Conservation (phyloP, 2,329 filamentous ascomycete species). For the Ophiosphaerella narmari region DNA sequence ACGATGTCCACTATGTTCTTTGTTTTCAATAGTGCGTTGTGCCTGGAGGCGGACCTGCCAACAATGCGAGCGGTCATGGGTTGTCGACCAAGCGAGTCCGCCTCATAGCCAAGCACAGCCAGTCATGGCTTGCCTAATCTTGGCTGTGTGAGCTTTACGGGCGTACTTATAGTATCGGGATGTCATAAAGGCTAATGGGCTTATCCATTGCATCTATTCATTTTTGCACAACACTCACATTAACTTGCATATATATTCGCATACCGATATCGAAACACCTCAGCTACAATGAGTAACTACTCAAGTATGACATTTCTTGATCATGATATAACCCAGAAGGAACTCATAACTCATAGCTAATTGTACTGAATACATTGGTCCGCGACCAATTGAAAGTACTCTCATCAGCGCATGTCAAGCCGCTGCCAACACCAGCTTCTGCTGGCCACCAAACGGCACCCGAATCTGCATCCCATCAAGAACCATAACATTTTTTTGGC, state of each 20-base stretch:
- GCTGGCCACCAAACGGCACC: constrained; percentile 23
- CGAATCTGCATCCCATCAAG: constrained; percentile 14
- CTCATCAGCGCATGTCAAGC: constrained; percentile 16
- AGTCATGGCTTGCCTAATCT: no score
- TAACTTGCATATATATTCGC: neutral
- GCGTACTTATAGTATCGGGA: no score
- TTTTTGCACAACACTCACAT: no score
- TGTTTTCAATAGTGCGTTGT: no score
- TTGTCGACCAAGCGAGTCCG: no score
- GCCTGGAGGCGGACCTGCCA: no score
- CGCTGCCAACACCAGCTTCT: constrained; percentile 16
- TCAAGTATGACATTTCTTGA: neutral
- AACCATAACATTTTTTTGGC: constrained; percentile 14
- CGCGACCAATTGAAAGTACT: constrained; percentile 1
- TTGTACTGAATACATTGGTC: constrained; percentile 2
- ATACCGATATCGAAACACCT: neutral
- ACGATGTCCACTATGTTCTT: no score
- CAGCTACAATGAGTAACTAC: neutral
- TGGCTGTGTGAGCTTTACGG: no score
- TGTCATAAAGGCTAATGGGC: no score
- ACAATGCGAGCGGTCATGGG: no score
- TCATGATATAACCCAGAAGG: neutral
- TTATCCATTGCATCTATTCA: no score
- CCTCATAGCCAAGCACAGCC: no score
- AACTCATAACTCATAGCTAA: constrained; percentile 8